Base-by-base conservation (phyloP, 169 alveolate genomes). In the Plasmodium gonderi region DNA sequence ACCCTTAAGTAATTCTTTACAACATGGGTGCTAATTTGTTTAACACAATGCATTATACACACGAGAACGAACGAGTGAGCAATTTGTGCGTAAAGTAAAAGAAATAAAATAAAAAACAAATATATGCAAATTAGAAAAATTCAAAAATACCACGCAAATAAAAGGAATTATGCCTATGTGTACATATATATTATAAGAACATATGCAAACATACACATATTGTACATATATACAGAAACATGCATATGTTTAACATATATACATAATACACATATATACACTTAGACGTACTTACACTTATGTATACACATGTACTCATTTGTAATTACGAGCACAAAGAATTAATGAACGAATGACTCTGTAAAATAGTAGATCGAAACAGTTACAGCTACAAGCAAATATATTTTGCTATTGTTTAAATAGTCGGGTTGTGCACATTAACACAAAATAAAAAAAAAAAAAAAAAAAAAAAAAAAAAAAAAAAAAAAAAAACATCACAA, bases 1-100 rank as follows among this genome's bases (percentile, higher is more conserved):
- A 80, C 47, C 36, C 79, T 17, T 80, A 64, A 75, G 77, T 31
- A 44, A 17, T 44, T 40, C 67, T 49, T 83, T 29, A 29, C 89
- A 65, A 87, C 79, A 29, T 47, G 49, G 33, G 36, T 17, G 87
- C 4, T 83, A 67, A 83, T 54, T 68, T 44, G 29, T 68, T 67
- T 76, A 11, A 29, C 51, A 20, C 69, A 36, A 31, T 67, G 45
- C 79, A 83, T 5, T 83, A 76, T 77, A 69, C 85, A 77, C 87
- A 76, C 85, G 89, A 65, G 78, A 60, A 83, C 33, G 17, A 67
- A 77, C 36, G 17, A 60, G 14, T 33, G 44, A 9, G 33, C 68
- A 83, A 67, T 17, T 54, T 29, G 14, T 29, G 29, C n/a, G 42
- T 31, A 6, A 20, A 83, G 69, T 36, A 33, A n/a, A 64, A 76